phyloP scores from a whole-genome alignment of 2,329 filamentous ascomycete genomes.

The Arthrobotrys iridis region DNA sequence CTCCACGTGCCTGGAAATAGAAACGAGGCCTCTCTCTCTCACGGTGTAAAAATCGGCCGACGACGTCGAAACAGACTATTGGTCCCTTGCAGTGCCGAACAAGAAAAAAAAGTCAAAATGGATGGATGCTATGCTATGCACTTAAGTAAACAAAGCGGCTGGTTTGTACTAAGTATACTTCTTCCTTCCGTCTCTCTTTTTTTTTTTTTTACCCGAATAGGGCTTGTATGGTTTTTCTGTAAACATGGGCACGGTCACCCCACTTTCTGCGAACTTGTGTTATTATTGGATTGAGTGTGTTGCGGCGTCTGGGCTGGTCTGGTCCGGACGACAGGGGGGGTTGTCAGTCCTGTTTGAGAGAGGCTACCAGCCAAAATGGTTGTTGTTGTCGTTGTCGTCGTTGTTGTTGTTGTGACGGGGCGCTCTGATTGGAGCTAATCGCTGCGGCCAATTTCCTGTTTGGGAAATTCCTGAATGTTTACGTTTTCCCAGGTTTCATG shows the following conservation, averaged over 20 bases:
- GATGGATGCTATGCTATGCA: no score
- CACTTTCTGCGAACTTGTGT: not conserved
- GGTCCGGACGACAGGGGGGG: no score
- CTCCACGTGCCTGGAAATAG: no score
- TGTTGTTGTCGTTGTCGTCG: constrained; percentile 19
- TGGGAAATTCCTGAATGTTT: constrained; percentile 54
- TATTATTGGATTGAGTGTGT: not conserved
- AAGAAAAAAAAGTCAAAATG: not conserved
- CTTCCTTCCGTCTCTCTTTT: not conserved
- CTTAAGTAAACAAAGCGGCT: constrained; percentile 16
- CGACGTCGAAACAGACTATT: not conserved
- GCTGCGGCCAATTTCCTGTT: constrained; percentile 29
- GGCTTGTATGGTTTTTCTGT: no score
- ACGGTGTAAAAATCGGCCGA: no score
- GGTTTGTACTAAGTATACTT: not conserved
- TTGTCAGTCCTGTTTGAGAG: not conserved
- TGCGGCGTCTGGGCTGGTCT: no score
- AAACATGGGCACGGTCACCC: not conserved
- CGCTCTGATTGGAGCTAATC: constrained; percentile 30
- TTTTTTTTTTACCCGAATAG: no score
- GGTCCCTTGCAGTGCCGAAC: constrained; percentile 8
- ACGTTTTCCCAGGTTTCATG: constrained; percentile 51
- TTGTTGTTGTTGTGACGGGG: constrained; percentile 11
- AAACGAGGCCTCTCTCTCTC: no score
- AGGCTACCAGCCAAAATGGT: not conserved